Percentiles rank a stretch among this genome's conserved stretches.
Evolutionary conservation across 2,329 filamentous ascomycete species (phyloP).

Genomic region (Fusarium luffae): DNA sequence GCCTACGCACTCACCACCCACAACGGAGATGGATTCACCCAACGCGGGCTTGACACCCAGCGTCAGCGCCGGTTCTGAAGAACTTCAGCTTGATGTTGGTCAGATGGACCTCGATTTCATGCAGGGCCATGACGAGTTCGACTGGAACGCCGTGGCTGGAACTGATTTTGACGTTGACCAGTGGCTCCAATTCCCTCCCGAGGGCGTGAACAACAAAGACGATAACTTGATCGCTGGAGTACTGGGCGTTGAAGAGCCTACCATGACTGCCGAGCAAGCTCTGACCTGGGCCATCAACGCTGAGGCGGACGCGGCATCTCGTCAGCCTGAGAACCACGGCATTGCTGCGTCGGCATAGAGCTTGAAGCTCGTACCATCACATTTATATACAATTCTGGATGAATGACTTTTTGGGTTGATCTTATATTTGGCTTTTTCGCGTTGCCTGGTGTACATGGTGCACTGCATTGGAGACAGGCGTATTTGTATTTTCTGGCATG

Average conservation of each 20-base stretch:
- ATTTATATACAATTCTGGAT: neutral
- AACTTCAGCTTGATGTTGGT: conserved; percentile 50
- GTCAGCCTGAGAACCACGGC: conserved; percentile 30
- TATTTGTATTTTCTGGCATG: conserved; percentile 21
- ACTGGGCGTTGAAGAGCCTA: conserved; percentile 46
- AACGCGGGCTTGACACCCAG: conserved; percentile 57
- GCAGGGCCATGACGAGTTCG: conserved; percentile 61
- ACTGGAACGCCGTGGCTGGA: conserved; percentile 64
- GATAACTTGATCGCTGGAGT: conserved; percentile 52
- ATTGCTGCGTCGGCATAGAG: conserved; percentile 37
- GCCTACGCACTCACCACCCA: conserved; percentile 56
- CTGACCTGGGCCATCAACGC: conserved; percentile 47
- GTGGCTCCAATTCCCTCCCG: conserved; percentile 68
- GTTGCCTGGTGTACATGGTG: conserved; percentile 33
- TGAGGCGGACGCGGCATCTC: conserved; percentile 37
- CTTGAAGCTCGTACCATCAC: neutral
- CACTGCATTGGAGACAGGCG: conserved; percentile 40
- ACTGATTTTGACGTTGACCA: conserved; percentile 69
- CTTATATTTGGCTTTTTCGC: conserved; percentile 25
- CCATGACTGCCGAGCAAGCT: conserved; percentile 46
- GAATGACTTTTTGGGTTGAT: conserved; percentile 8
- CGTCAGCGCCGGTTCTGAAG: conserved; percentile 58
- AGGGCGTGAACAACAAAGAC: conserved; percentile 56
- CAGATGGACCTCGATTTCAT: conserved; percentile 60
- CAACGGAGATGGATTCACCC: conserved; percentile 56